Base-by-base conservation (phyloP, 768 basidiomycete species). In the Agaricus blazei region DNA sequence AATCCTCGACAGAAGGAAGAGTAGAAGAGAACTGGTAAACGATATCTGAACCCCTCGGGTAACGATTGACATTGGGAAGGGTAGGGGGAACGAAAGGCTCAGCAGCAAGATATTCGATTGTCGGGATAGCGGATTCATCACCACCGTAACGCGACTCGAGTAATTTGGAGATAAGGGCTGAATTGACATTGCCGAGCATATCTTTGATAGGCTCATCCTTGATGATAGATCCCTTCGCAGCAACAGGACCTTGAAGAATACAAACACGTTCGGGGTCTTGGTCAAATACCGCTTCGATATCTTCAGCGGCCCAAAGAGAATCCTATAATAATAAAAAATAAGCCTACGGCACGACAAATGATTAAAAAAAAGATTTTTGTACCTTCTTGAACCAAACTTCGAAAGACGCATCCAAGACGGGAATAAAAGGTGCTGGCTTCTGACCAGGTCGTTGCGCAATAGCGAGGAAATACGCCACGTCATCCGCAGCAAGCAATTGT, bases 371-470 rank as follows among this genome's bases (percentile, higher is more conserved):
- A n/a, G n/a, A n/a, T n/a, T n/a, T n/a, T n/a, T n/a, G n/a, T n/a
- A n/a, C 92, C 88, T 99, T 99, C 82, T 99, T 98, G 77, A 99
- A 98, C 97, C 97, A 99, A 50, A 98, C 94, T 68, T 95, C 93
- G 66, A 98, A 98, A 61, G 72, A 85, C 23, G 87, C 84, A 67
- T 98, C 95, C 50, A 98, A 82, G 29, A 99, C 86, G 3, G 96
- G 95, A 62, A 99, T 97, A 77, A 98, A 99, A 0, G 97, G 97
- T 6, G 88, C 96, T 1, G 97, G 97, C 72, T 98, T 99, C 78
- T 99, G 97, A 3, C 93, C 94, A 11, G 93, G 91, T 47, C 97
- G 83, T 71, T 99, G 96, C 24, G 92, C 79, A 64, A 99, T 98
- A 34, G 92, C 88, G 38, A 98, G 82, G 84, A 99, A 98, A 74